Evolutionary conservation across 2,329 filamentous ascomycete genomes (phyloP).

Genomic region (Cercospora zeina): DNA sequence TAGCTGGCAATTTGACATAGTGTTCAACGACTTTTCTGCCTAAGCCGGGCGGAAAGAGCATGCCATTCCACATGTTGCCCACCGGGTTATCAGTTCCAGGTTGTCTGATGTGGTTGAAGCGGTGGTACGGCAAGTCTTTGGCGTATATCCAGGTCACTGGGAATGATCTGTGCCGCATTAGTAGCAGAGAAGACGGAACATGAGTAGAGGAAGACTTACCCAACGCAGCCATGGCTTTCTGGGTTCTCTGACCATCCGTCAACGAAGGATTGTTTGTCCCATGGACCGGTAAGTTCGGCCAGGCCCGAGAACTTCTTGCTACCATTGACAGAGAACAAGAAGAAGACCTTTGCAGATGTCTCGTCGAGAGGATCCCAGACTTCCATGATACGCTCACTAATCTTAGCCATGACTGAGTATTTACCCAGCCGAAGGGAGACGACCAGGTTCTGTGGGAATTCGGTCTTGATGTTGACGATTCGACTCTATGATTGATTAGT

Average conservation of each 20-base stretch:
- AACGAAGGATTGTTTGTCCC: constrained; percentile 25
- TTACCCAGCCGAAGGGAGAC: constrained; percentile 25
- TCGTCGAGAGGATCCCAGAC: constrained; percentile 30
- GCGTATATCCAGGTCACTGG: constrained; percentile 35
- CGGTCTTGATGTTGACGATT: constrained; percentile 38
- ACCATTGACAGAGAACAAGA: constrained; percentile 38
- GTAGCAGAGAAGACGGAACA: constrained; percentile 15
- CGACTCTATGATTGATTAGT: constrained; percentile 28
- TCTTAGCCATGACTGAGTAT: constrained; percentile 31
- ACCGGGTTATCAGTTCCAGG: constrained; percentile 30
- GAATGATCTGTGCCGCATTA: constrained; percentile 29
- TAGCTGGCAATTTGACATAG: constrained; percentile 31
- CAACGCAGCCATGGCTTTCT: constrained; percentile 17
- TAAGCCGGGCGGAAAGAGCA: constrained; percentile 33
- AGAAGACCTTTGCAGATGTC: constrained; percentile 31
- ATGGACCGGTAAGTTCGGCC: constrained; percentile 36
- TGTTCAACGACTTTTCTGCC: constrained; percentile 35
- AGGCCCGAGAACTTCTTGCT: constrained; percentile 37
- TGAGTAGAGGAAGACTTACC: constrained; percentile 19
- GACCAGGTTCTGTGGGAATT: constrained; percentile 32
- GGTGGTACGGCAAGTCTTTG: constrained; percentile 36
- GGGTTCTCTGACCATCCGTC: constrained; percentile 30
- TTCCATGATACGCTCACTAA: constrained; percentile 35
- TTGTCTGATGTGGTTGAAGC: constrained; percentile 34
- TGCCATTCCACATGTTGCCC: constrained; percentile 41